Evolutionary conservation across 2,329 filamentous ascomycete genomes (phyloP).

Genomic region (Epichloe glyceriae): DNA sequence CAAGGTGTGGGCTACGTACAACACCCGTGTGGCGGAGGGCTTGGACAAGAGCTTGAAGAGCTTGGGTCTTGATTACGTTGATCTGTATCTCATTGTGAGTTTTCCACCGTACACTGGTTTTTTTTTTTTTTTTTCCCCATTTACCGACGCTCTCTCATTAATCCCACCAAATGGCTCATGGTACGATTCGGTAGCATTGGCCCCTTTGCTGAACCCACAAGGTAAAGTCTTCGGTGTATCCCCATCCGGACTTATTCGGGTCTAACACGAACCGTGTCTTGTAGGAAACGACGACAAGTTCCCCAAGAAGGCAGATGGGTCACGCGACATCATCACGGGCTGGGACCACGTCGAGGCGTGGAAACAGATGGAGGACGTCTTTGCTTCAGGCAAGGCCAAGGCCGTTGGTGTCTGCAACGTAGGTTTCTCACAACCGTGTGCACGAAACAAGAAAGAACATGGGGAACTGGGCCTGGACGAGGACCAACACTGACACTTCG

Average conservation of each 20-base stretch:
- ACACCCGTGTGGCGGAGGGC: constrained; percentile 53
- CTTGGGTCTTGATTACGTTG: constrained; percentile 68
- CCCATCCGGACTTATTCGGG: neutral
- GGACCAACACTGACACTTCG: neutral
- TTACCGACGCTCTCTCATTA: neutral
- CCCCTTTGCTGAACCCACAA: constrained; percentile 68
- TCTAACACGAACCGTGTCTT: neutral
- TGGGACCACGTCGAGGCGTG: constrained; percentile 66
- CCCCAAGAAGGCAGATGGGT: constrained; percentile 61
- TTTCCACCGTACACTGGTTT: neutral
- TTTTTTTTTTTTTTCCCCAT: neutral
- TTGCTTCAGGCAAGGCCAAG: constrained; percentile 43
- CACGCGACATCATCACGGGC: constrained; percentile 55
- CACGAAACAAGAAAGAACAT: neutral
- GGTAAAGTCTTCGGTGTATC: constrained; percentile 28
- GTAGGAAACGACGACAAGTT: constrained; percentile 57
- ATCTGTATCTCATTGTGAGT: constrained; percentile 57
- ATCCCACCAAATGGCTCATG: neutral
- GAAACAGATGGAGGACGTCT: constrained; percentile 59
- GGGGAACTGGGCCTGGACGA: neutral
- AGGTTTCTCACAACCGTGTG: constrained; percentile 7
- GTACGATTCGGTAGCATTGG: constrained; percentile 52
- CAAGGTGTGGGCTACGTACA: constrained; percentile 77
- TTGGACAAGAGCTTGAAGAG: constrained; percentile 61
- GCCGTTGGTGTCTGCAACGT: constrained; percentile 44